Evolutionary conservation across 352 stramenopile genomes (phyloP).

Genomic region (Phytophthora hybrid): DNA sequence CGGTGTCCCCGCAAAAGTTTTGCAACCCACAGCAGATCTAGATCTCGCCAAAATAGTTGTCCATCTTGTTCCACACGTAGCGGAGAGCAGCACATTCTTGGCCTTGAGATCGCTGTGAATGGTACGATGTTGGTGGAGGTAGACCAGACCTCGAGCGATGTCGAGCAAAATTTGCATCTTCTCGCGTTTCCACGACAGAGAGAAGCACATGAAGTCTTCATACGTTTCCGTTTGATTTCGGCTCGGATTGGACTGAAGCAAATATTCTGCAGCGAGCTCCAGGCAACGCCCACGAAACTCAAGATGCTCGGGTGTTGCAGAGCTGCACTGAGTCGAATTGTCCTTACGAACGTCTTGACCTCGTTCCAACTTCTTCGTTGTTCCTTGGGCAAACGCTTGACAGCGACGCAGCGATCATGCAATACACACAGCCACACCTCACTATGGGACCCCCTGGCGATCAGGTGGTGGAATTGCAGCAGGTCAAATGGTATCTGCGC

Average conservation of each 20-base stretch:
- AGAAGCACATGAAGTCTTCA: constrained; percentile 33
- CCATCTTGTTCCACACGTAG: constrained; percentile 71
- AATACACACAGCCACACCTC: constrained; percentile 53
- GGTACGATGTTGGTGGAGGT: constrained; percentile 52
- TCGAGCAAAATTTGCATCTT: constrained; percentile 60
- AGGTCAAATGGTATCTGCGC: constrained; percentile 44
- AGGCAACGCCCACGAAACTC: constrained; percentile 52
- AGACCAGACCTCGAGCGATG: constrained; percentile 53
- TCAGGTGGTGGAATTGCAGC: constrained; percentile 45
- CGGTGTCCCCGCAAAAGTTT: constrained; percentile 85
- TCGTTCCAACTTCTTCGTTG: constrained; percentile 24
- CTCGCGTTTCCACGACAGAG: constrained; percentile 49
- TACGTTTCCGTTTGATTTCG: constrained; percentile 5
- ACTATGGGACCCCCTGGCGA: constrained; percentile 31
- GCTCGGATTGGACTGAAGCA: constrained; percentile 27
- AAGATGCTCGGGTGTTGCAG: constrained; percentile 52
- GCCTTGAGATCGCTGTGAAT: constrained; percentile 68
- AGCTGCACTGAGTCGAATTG: constrained; percentile 43
- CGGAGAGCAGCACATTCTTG: constrained; percentile 55
- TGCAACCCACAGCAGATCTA: constrained; percentile 89
- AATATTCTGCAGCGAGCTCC: constrained; percentile 49
- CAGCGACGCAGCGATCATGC: constrained; percentile 41
- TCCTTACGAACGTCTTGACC: constrained; percentile 44
- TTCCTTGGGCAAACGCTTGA: constrained; percentile 48
- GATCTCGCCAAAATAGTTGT: constrained; percentile 84